Conservation (phyloP, 2,329 filamentous ascomycete species). For the Talaromyces sp. region DNA sequence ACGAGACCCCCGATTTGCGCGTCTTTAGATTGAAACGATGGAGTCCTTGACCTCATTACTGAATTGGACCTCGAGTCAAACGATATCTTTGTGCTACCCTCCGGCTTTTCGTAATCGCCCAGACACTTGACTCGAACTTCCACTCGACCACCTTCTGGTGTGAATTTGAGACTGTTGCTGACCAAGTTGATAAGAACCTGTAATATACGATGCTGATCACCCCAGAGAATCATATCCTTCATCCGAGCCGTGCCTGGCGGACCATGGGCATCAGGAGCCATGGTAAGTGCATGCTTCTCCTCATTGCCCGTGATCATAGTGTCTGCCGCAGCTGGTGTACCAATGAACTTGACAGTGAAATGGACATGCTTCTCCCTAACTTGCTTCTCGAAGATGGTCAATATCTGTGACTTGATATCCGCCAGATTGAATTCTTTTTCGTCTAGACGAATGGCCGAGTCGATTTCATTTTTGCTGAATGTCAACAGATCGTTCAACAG, state of each 20-base stretch:
- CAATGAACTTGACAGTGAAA: constrained; percentile 67
- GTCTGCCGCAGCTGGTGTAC: constrained; percentile 39
- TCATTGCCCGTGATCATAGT: constrained; percentile 11
- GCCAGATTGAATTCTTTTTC: constrained; percentile 78
- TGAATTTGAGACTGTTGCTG: constrained; percentile 89
- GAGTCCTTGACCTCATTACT: constrained; percentile 13
- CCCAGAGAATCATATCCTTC: constrained; percentile 83
- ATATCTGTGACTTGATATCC: constrained; percentile 76
- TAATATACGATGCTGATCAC: constrained; percentile 84
- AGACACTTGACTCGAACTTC: constrained; percentile 70
- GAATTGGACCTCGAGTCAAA: constrained; percentile 30
- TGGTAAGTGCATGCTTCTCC: constrained; percentile 14
- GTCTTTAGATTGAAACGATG: constrained; percentile 19
- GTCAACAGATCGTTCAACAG: constrained; percentile 83
- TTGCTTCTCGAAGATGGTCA: constrained; percentile 86
- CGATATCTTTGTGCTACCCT: constrained; percentile 46
- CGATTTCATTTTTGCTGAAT: constrained; percentile 93
- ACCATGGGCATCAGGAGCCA: constrained; percentile 50
- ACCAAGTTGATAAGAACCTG: constrained; percentile 79
- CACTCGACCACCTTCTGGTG: constrained; percentile 68
- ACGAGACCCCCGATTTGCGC: constrained; percentile 24
- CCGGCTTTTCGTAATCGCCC: constrained; percentile 17
- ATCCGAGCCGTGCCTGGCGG: constrained; percentile 63
- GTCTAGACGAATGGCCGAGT: constrained; percentile 73
- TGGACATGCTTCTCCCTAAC: constrained; percentile 72